phyloP scores from a whole-genome alignment of 1,284 basidiomycete genomes.

The Waitea zeae region DNA sequence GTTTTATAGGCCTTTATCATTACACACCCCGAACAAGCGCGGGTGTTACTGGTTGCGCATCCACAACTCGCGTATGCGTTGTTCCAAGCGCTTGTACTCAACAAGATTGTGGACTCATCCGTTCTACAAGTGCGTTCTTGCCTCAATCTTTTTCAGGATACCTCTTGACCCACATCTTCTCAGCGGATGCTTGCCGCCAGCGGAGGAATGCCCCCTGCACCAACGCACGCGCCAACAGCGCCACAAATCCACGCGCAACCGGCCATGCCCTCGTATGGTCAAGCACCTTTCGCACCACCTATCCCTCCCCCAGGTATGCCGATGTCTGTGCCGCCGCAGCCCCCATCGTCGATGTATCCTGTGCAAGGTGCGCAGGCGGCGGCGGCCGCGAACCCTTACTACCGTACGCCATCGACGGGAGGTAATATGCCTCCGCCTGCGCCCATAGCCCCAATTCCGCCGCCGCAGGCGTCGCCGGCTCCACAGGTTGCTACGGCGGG shows the following conservation, averaged over 20 bases:
- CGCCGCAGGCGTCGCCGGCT: slow-evolving; percentile 12
- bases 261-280: slow-evolving; percentile 14
- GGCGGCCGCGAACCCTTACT: slow-evolving; percentile 1
- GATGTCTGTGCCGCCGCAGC: slow-evolving; percentile 12
- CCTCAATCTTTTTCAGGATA: not conserved
- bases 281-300: slow-evolving; percentile 9
- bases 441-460: slow-evolving; percentile 10
- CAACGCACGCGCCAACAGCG: slow-evolving; percentile 9
- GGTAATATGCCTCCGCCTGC: slow-evolving; percentile 5
- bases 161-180: slow-evolving; percentile 1
- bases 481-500: slow-evolving; percentile 11
- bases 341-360: slow-evolving; percentile 5
- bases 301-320: slow-evolving; percentile 10
- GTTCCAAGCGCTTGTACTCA: slow-evolving; percentile 88
- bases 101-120: slow-evolving; percentile 86
- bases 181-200: slow-evolving; percentile 44
- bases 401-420: slow-evolving; percentile 7
- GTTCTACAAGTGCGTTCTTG: slow-evolving; percentile 47
- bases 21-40: slow-evolving; percentile 82
- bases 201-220: slow-evolving; percentile 11
- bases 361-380: not conserved
- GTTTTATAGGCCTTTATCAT: slow-evolving; percentile 64
- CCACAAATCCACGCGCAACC: slow-evolving; percentile 5
- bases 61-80: slow-evolving; percentile 94
- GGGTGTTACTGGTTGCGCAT: slow-evolving; percentile 61